Conservation (phyloP, 2,329 filamentous ascomycete genomes). For the Sporothrix inflata region DNA sequence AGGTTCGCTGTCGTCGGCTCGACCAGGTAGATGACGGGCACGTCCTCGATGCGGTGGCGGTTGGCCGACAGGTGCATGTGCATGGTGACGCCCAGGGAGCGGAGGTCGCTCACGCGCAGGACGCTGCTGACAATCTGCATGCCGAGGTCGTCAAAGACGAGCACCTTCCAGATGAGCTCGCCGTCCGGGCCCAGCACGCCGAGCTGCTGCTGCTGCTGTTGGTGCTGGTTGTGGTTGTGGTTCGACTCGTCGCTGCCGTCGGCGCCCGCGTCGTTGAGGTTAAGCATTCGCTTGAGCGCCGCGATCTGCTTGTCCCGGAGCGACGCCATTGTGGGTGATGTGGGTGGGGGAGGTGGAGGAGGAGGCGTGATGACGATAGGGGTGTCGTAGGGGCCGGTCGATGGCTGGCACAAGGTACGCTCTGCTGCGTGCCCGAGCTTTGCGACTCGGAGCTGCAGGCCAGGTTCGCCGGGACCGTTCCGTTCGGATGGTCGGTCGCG, state of each 20-base stretch:
- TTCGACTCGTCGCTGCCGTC: conserved; percentile 65
- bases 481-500: neutral
- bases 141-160: conserved; percentile 90
- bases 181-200: conserved; percentile 83
- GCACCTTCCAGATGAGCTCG: conserved; percentile 95
- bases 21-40: conserved; percentile 94
- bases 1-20: conserved; percentile 84
- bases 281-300: conserved; percentile 89
- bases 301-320: conserved; percentile 36
- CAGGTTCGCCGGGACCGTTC: neutral
- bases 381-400: neutral
- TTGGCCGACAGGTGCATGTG: conserved; percentile 84
- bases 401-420: neutral
- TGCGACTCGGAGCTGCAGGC: neutral
- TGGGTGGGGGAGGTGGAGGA: neutral
- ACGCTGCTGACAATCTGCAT: conserved; percentile 97
- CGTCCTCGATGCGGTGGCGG: conserved; percentile 90
- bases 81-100: conserved; percentile 94
- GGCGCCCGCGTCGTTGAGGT: conserved; percentile 76
- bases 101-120: conserved; percentile 86
- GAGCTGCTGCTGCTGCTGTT: conserved; percentile 61
- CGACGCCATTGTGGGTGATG: conserved; percentile 28
- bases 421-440: neutral
- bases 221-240: conserved; percentile 50
- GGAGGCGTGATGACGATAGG: neutral